Percentiles rank a stretch among this genome's conserved stretches.
Conservation (phyloP, 768 basidiomycete species). For the Mrakia hoshinonis region DNA sequence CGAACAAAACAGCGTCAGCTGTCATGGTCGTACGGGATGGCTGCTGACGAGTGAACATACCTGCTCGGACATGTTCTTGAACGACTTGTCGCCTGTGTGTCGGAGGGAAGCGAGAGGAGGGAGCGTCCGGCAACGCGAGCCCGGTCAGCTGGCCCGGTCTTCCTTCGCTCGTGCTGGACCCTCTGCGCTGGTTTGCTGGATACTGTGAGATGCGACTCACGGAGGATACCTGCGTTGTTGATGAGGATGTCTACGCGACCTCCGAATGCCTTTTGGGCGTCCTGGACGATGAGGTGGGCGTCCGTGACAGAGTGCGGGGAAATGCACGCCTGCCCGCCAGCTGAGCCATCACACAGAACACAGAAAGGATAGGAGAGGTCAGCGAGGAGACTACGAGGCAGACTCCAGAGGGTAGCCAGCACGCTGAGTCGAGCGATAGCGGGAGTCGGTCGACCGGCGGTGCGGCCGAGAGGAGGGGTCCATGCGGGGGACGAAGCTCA, state of each 20-base stretch:
- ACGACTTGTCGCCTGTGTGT: constrained; percentile 45
- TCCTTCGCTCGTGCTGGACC: not conserved
- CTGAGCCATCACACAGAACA: constrained; percentile 43
- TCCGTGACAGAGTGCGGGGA: constrained; percentile 28
- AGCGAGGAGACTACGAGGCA: not conserved
- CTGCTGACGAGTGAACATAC: constrained; percentile 22
- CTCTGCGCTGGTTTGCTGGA: not conserved
- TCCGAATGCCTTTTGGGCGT: constrained; percentile 19
- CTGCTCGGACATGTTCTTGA: constrained; percentile 94
- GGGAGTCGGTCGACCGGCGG: not conserved
- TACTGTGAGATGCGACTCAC: constrained; percentile 31
- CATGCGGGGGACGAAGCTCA: constrained; percentile 40
- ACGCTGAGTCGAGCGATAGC: constrained; percentile 5
- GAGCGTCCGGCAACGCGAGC: not conserved
- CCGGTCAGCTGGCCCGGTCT: not conserved
- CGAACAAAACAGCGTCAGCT: not conserved
- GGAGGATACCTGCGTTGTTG: constrained; percentile 87
- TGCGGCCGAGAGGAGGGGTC: not conserved
- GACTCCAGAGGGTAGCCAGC: not conserved
- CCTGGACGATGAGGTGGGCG: constrained; percentile 33
- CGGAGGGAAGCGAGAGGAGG: not conserved
- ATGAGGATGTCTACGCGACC: constrained; percentile 49
- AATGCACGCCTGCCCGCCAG: constrained; percentile 72
- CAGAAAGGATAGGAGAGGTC: not conserved
- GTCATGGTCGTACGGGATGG: not conserved